Base-by-base conservation (phyloP, 345 rosid species). In the Rhodomyrtus tomentosa region DNA sequence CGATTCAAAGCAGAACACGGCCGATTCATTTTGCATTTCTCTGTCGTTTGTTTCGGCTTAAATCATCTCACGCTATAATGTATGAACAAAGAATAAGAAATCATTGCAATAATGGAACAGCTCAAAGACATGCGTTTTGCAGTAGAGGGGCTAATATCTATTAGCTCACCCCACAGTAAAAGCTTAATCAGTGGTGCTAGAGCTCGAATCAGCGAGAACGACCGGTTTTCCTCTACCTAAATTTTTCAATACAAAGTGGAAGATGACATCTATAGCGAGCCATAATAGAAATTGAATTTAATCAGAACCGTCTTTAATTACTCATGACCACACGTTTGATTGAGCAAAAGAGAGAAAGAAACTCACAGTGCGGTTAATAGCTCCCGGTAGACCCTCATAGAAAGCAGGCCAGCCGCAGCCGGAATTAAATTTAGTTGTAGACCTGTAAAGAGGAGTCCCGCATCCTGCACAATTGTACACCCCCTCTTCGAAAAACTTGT, bases 401-500 rank as follows among this genome's bases (percentile, higher is more conserved):
- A 95, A 95, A 87, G 99, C 98, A 15, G 98, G 99, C 98, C 98
- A 96, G 73, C 98, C 98, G 72, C 98, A 95, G 56, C 98, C 94
- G 2, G 96, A 94, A 59, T 95, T 85, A 38, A 96, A 96, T 81
- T 96, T 96, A 45, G 96, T 94, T 21, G 93, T 88, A 36, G 99
- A 96, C 55, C 45, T 92, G 87, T 96, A 94, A 0, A 96, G 95
- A 56, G 98, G 98, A 88, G 96, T 92, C 49, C 92, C 95, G 82
- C 99, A 96, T 84, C 98, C 98, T 73, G 98, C 94, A 90, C 99
- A 96, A 3, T 51, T 82, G 59, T 94, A 96, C 86, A 92, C 87
- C 55, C 99, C 98, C 45, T 94, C 98, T 62, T 88, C 91, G 20
- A 36, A 93, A 73, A 80, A 87, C 86, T 94, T 95, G 93, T 96